These are phyloP conservation scores for Linderina pennispora DNA, from an alignment of 192 early-diverging fungal genomes.

Conservation along the genomic window DNA sequence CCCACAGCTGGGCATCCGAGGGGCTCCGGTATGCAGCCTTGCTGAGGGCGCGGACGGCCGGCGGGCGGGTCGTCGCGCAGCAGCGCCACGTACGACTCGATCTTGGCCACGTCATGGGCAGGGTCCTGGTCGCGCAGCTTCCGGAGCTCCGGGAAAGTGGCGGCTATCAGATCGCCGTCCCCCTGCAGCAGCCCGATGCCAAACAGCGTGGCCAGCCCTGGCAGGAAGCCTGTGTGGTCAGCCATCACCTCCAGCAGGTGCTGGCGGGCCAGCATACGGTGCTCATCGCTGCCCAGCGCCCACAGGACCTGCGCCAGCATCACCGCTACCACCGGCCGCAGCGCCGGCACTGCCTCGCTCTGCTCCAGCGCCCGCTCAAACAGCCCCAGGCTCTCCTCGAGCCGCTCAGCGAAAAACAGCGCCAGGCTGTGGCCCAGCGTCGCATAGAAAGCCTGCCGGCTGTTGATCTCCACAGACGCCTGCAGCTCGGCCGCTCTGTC, in stretches of 20 bases:
- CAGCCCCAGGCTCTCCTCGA: slow-evolving; percentile 60
- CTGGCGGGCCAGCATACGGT: slow-evolving; percentile 70
- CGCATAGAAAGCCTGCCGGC: slow-evolving; percentile 8
- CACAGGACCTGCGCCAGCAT: slow-evolving; percentile 83
- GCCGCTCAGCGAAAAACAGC: slow-evolving; percentile 63
- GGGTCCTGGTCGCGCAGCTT: slow-evolving; percentile 3
- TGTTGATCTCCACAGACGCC: slow-evolving; percentile 10
- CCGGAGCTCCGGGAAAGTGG: slow-evolving; percentile 21
- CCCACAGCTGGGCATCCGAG: slow-evolving; percentile 16
- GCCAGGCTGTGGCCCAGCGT: slow-evolving; percentile 64
- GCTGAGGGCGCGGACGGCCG: slow-evolving; percentile 23
- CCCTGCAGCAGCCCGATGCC: slow-evolving; percentile 38
- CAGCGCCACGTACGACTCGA: slow-evolving; percentile 18
- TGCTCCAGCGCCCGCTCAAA: slow-evolving; percentile 69
- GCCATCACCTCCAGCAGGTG: slow-evolving; percentile 56
- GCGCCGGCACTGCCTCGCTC: slow-evolving; percentile 31
- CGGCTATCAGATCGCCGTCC: slow-evolving; percentile 29
- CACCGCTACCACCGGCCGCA: slow-evolving; percentile 62
- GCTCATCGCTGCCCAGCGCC: slow-evolving; percentile 76
- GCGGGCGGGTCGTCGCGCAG: slow-evolving; percentile 15
- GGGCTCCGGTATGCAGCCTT: slow-evolving; percentile 16
- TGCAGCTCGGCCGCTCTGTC: slow-evolving; percentile 12
- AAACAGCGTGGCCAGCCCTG: slow-evolving; percentile 32
- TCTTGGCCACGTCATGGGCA: slow-evolving; percentile 3
- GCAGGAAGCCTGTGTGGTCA: slow-evolving; percentile 5